A percentile compares a stretch with the other conserved stretches of the same genome.
phyloP scores from a whole-genome alignment of 768 basidiomycete genomes.

The Leccinum aurantiacum region DNA sequence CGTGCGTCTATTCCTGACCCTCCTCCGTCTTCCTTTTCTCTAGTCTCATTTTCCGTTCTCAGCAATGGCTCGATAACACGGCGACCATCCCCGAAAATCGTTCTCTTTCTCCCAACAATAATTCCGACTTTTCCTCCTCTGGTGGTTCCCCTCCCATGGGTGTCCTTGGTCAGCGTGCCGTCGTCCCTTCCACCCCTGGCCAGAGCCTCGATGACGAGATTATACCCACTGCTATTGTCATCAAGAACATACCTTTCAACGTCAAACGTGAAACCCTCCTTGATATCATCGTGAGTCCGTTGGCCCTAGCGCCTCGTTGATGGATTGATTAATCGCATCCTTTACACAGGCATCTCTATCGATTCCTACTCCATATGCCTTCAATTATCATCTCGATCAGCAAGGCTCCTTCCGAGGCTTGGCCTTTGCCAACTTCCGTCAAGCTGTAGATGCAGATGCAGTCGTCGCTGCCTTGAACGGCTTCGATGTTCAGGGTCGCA shows the following conservation, averaged over 20 bases:
- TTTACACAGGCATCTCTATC: conserved; percentile 78
- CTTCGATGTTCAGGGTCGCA: conserved; percentile 94
- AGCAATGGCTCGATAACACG: conserved; percentile 87
- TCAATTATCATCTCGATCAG: conserved; percentile 98
- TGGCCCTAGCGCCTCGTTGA: conserved; percentile 2
- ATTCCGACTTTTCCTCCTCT: conserved; percentile 85
- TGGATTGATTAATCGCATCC: conserved; percentile 13
- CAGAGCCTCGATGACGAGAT: conserved; percentile 78
- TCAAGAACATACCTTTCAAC: conserved; percentile 99
- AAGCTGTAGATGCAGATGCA: conserved; percentile 87
- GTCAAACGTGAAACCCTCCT: conserved; percentile 95
- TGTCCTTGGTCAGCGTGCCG: conserved; percentile 43
- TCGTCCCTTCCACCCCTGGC: conserved; percentile 50
- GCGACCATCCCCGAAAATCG: conserved; percentile 59
- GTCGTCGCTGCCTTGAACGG: conserved; percentile 96
- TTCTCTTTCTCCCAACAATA: conserved; percentile 82
- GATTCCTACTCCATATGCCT: conserved; percentile 97
- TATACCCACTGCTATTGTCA: conserved; percentile 98
- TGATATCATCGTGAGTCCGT: conserved; percentile 83
- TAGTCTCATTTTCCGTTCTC: conserved; percentile 25
- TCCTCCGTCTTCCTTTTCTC: conserved; percentile 20
- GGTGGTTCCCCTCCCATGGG: conserved; percentile 75
- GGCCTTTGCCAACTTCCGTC: conserved; percentile 98
- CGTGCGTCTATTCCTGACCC: conserved; percentile 44
- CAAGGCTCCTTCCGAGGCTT: conserved; percentile 95